A percentile compares a stretch with the other conserved stretches of the same genome.
phyloP scores from a whole-genome alignment of 495 filamentous ascomycete genomes.

The Penicillium chermesinum region DNA sequence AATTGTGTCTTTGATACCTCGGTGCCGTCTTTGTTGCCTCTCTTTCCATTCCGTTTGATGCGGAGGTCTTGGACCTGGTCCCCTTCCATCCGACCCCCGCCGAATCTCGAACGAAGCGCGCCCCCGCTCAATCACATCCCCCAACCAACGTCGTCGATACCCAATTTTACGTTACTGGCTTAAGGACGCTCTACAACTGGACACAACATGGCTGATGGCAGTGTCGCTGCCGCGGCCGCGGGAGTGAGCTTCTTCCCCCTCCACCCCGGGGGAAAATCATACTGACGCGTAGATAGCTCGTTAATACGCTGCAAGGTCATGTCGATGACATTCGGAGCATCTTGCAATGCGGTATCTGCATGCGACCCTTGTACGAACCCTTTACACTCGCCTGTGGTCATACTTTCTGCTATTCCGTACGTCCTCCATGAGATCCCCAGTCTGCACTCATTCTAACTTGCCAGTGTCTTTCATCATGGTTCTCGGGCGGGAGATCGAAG shows the following conservation, averaged over 20 bases:
- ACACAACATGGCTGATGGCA: constrained; percentile 17
- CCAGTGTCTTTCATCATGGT: constrained; percentile 65
- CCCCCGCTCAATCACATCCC: constrained; percentile 11
- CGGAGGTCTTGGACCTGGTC: constrained; percentile 8
- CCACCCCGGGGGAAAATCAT: neutral
- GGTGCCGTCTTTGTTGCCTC: neutral
- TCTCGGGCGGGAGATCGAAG: constrained; percentile 51
- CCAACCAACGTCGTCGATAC: constrained; percentile 9
- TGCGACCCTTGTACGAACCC: constrained; percentile 65
- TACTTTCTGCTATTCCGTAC: constrained; percentile 68
- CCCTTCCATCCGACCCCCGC: constrained; percentile 19
- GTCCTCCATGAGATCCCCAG: constrained; percentile 9
- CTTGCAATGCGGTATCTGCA: constrained; percentile 65
- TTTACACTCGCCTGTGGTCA: constrained; percentile 68
- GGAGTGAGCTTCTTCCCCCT: constrained; percentile 24
- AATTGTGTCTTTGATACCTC: neutral
- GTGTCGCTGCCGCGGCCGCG: constrained; percentile 14
- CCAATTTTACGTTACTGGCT: too few relatives aligned
- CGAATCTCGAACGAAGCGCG: constrained; percentile 13
- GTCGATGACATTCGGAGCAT: constrained; percentile 45
- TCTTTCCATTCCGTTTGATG: neutral
- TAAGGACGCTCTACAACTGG: too few relatives aligned
- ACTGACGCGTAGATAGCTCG: constrained; percentile 29
- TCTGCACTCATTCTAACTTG: constrained; percentile 12
- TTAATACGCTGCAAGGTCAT: constrained; percentile 46